Conservation (phyloP, 371 early-diverging fungal genomes). For the Lichtheimia ramosa region DNA sequence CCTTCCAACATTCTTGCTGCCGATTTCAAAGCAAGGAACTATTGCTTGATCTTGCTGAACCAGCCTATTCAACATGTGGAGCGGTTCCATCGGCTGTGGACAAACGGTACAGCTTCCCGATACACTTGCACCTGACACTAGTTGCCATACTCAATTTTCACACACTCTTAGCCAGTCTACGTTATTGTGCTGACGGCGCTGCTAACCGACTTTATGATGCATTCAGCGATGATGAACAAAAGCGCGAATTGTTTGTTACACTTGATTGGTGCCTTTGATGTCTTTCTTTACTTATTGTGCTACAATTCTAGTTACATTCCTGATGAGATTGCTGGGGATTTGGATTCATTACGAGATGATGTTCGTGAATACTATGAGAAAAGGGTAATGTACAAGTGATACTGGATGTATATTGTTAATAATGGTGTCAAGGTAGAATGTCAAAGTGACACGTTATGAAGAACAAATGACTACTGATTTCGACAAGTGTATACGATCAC, state of each 20-base stretch:
- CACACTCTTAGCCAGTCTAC: slow-evolving; percentile 51
- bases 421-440: slow-evolving; percentile 27
- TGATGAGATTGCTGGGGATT: slow-evolving; percentile 79
- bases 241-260: slow-evolving; percentile 29
- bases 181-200: slow-evolving; percentile 89
- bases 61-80: slow-evolving; percentile 33
- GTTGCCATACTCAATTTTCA: background rate
- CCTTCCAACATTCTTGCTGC: slow-evolving; percentile 30
- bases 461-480: slow-evolving; percentile 86
- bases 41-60: slow-evolving; percentile 38
- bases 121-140: background rate
- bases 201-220: slow-evolving; percentile 82
- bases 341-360: slow-evolving; percentile 76
- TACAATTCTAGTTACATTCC: slow-evolving; percentile 71
- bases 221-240: slow-evolving; percentile 43
- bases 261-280: slow-evolving; percentile 18
- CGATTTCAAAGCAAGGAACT: slow-evolving; percentile 21
- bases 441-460: slow-evolving; percentile 44
- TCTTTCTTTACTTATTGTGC: background rate
- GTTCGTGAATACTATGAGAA: slow-evolving; percentile 69
- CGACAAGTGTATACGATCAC: slow-evolving; percentile 71
- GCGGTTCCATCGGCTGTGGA: slow-evolving; percentile 33
- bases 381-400: slow-evolving; percentile 15
- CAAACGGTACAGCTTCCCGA: slow-evolving; percentile 26
- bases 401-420: too few relatives aligned